Percentiles rank a stretch among this genome's conserved stretches.
Evolutionary conservation across 1,284 basidiomycete genomes (phyloP).

Genomic region (Afroboletus lepidellus): DNA sequence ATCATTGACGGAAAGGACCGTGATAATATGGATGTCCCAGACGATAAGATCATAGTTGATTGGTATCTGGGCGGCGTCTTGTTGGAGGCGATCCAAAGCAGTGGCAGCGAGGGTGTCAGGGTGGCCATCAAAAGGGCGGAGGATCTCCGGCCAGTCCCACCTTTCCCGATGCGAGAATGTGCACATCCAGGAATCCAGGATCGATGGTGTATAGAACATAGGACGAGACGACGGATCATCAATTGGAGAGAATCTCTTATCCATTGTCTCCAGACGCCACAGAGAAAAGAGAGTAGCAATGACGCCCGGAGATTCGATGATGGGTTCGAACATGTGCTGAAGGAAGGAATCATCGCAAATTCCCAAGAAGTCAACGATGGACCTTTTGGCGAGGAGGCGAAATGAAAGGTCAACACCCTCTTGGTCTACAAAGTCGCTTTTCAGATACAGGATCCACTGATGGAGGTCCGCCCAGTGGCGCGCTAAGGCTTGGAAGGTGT

Average conservation of each 20-base stretch:
- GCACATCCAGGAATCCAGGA: constrained; percentile 32
- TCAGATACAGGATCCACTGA: constrained; percentile 29
- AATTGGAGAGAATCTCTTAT: constrained; percentile 20
- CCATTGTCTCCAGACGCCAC: constrained; percentile 28
- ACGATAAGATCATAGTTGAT: constrained; percentile 29
- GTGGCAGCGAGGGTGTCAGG: constrained; percentile 20
- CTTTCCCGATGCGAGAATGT: constrained; percentile 22
- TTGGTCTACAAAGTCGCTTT: constrained; percentile 25
- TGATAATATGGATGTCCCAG: constrained; percentile 34
- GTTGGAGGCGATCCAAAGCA: constrained; percentile 28
- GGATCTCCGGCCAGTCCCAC: constrained; percentile 31
- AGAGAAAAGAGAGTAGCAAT: constrained; percentile 26
- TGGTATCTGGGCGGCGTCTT: constrained; percentile 20
- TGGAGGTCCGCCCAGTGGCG: constrained; percentile 21
- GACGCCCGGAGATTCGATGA: constrained; percentile 24
- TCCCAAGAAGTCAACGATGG: constrained; percentile 25
- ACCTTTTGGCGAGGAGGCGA: constrained; percentile 23
- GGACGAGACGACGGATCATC: constrained; percentile 7
- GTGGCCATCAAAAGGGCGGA: constrained; percentile 24
- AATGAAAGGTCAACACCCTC: constrained; percentile 22
- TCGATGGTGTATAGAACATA: constrained; percentile 8
- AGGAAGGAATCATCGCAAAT: constrained; percentile 21
- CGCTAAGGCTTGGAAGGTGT: constrained; percentile 9
- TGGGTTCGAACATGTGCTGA: constrained; percentile 15
- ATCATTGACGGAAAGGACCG: constrained; percentile 28